Evolutionary conservation across 257 asterid genomes (phyloP), one percentile per base, ranked within the genome.

Genomic region (Nicotiana tabacum): DNA sequence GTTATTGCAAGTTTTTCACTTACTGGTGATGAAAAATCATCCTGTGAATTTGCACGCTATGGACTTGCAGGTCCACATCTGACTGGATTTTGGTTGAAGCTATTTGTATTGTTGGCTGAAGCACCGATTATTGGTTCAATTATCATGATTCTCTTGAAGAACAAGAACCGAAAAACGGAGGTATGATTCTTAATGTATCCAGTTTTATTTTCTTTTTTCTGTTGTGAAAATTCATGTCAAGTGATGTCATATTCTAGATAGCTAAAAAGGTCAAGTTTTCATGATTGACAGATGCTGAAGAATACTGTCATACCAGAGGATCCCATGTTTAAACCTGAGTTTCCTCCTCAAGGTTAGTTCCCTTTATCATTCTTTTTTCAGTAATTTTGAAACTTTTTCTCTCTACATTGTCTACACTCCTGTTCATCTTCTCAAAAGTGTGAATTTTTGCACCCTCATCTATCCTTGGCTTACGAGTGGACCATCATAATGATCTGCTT

Each of bases 321-420:
- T 84, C 99, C 99, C 4, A 93, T 95, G 99, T 93, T 93, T 81
- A 91, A 83, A 85, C 99, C 99, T 11, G 98, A 93, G 89, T 95
- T 90, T 90, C 94, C 97, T 82, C 94, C 98, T 37, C 97, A 92
- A 92, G 99, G 98, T 93, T 86, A 83, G 61, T 86, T 64, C 30
- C 78, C 21, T 0, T 7, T 77, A 24, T 46, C 62, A 61, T 67
- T 65, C n/a, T n/a, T 24, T 78, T 1, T 70, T 70, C 58, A 39
- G 57, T 43, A 43, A 70, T 43, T 11, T 70, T 61, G 27, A 27
- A 69, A 6, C 48, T 58, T 12, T 4, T 8, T 16, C 65, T 16
- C 70, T 0, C n/a, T 24, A 10, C 6, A 77, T 56, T 35, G 17
- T 15, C 33, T 27, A 62, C 35, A 27, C 35, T 62, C 68, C 35